Evolutionary conservation across 805 yeast species (phyloP), one percentile per base, ranked within the genome.

Genomic region (Jamesozyma spencerorum): DNA sequence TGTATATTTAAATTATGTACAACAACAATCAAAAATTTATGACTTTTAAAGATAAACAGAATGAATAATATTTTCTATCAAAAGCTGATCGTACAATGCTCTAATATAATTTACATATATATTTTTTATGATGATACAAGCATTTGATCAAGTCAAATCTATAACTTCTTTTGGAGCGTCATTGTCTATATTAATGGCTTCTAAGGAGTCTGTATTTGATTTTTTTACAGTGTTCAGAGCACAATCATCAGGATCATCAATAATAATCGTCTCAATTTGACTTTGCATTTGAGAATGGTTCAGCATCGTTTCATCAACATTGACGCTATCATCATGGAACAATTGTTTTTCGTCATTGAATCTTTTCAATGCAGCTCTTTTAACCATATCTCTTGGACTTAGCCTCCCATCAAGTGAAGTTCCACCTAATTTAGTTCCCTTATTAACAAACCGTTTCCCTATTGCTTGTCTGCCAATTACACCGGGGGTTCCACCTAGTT

Each of bases 371-470:
- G 66, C 64, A 2, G 66, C 66, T 6, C 45, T 18, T 2, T 57
- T 57, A 5, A 63, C 64, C 62, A 59, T 55, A 38, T 58, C 62
- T 34, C 47, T 45, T 4, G 64, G 56, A 7, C 47, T 45, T 18
- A 41, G 39, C 6, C 40, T 39, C 3, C 29, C 29, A 19, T 15
- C 28, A 36, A 14, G 11, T 26, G 2, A 11, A 17, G 15, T 12
- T 14, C 36, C 17, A 5, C 34, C 40, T 18, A 41, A 19, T 28
- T 15, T 31, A 1, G n/a, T 18, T 18, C 43, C 43, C 27, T 17
- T 36, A 14, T 39, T 39, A 19, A 15, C 14, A 17, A 35, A 30
- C 4, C 33, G 19, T 31, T 27, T 35, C 8, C 31, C 29, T 14
- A 4, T 11, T 18, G 20, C 18, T 12, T 24, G 15, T 10, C 15